These are phyloP conservation scores for Byssoonygena ceratinophila DNA, from an alignment of 2,329 filamentous ascomycete genomes.

Conservation along the genomic window DNA sequence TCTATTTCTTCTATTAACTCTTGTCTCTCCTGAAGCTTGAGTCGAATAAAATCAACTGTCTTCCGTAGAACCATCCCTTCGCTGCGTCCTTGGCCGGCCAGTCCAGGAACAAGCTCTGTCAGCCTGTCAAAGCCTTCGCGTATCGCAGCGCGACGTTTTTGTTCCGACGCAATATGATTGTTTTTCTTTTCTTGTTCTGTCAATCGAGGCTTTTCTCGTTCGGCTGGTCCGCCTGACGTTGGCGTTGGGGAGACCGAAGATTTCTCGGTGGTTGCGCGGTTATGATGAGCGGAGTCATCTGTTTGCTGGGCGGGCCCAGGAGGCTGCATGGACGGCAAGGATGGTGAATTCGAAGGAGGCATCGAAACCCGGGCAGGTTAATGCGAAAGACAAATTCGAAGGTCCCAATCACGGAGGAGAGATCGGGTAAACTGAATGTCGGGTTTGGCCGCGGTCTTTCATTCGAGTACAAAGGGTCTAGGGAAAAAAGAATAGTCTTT, in stretches of 20 bases:
- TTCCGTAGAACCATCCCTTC: constrained; percentile 72
- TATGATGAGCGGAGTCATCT: neutral
- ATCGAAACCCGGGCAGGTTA: neutral
- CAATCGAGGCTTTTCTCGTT: constrained; percentile 27
- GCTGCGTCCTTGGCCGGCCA: constrained; percentile 72
- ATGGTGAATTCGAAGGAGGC: constrained; percentile 5
- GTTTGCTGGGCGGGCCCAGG: neutral
- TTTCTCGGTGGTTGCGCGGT: neutral
- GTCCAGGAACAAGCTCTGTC: constrained; percentile 66
- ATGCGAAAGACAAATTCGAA: neutral
- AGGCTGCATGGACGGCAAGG: constrained; percentile 8
- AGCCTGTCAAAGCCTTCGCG: constrained; percentile 74
- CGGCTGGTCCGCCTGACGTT: neutral
- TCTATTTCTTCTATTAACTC: constrained; percentile 51
- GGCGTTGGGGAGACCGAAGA: constrained; percentile 9
- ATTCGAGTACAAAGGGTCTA: too few relatives aligned
- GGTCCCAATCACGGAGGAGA: neutral
- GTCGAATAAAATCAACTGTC: constrained; percentile 55
- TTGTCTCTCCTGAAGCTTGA: constrained; percentile 50
- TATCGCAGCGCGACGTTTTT: constrained; percentile 61
- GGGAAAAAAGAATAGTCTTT: neutral
- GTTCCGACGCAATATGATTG: constrained; percentile 59
- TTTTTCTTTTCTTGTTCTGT: constrained; percentile 62
- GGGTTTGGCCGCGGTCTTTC: neutral
- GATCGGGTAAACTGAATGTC: neutral